phyloP scores from a whole-genome alignment of 140 eudicot genomes.

The Flaveria floridana region DNA sequence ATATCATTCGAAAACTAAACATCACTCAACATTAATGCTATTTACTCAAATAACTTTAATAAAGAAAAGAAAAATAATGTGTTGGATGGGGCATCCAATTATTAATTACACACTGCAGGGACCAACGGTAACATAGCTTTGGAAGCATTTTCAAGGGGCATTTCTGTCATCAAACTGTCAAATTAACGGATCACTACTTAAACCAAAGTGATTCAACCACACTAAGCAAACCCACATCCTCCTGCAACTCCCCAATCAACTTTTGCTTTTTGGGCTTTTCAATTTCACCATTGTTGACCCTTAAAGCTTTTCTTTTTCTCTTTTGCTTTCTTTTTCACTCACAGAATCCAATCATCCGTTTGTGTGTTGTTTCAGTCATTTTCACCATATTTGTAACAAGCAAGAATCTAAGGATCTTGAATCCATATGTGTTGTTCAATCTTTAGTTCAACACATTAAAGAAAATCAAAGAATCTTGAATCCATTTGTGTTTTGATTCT shows the following conservation, averaged over 20 bases:
- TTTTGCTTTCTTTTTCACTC: constrained; percentile 25
- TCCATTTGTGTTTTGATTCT: constrained; percentile 14
- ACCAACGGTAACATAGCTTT: constrained; percentile 88
- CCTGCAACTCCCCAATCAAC: constrained; percentile 42
- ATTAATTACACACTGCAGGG: constrained; percentile 37
- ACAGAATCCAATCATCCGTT: constrained; percentile 26
- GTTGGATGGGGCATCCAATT: constrained; percentile 26
- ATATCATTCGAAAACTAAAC: background rate
- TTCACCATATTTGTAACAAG: constrained; percentile 26
- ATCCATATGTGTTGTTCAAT: constrained; percentile 23
- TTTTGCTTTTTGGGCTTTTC: constrained; percentile 42
- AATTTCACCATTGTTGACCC: constrained; percentile 44
- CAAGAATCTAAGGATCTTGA: constrained; percentile 33
- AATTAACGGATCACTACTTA: constrained; percentile 43
- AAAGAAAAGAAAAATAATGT: constrained; percentile 4
- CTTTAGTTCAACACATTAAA: constrained; percentile 15
- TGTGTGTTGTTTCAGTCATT: constrained; percentile 19
- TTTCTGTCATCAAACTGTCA: constrained; percentile 31
- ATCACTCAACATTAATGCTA: background rate
- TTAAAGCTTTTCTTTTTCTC: constrained; percentile 30
- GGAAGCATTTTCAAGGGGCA: constrained; percentile 87
- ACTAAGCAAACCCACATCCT: constrained; percentile 25
- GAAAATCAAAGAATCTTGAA: constrained; percentile 18
- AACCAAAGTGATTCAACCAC: constrained; percentile 53
- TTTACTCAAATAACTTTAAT: background rate